Conservation (phyloP, 345 rosid species). For the Linum trigynum region DNA sequence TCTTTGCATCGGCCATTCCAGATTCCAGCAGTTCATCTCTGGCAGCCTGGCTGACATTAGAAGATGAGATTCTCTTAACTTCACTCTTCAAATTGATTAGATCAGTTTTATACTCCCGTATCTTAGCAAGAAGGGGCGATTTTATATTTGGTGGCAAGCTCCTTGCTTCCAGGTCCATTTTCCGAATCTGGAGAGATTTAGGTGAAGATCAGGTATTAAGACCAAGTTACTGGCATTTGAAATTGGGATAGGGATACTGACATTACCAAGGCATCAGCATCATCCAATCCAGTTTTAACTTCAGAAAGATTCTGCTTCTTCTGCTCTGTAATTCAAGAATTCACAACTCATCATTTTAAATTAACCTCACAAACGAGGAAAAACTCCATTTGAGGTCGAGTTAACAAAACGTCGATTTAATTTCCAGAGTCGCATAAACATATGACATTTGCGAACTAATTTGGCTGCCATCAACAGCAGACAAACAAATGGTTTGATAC, state of each 20-base stretch:
- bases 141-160: slow-evolving; percentile 27
- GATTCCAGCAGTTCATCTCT: slow-evolving; percentile 24
- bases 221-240: background rate
- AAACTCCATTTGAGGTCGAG: background rate
- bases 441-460: background rate
- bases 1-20: slow-evolving; percentile 21
- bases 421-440: background rate
- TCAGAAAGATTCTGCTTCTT: slow-evolving; percentile 78
- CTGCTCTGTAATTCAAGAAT: slow-evolving; percentile 35
- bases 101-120: slow-evolving; percentile 27
- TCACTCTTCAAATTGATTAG: slow-evolving; percentile 27
- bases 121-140: slow-evolving; percentile 26
- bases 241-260: background rate
- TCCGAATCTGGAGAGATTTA: slow-evolving; percentile 16
- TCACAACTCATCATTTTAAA: background rate
- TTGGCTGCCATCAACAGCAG: background rate
- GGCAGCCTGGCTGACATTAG: slow-evolving; percentile 16
- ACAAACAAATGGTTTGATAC: background rate
- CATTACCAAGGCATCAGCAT: slow-evolving; percentile 70
- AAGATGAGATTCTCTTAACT: slow-evolving; percentile 19
- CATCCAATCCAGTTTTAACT: slow-evolving; percentile 50
- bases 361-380: background rate
- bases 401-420: background rate
- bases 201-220: background rate
- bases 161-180: slow-evolving; percentile 29